Base-by-base conservation (phyloP, 352 stramenopile genomes). In the Phytopythium sindhum region DNA sequence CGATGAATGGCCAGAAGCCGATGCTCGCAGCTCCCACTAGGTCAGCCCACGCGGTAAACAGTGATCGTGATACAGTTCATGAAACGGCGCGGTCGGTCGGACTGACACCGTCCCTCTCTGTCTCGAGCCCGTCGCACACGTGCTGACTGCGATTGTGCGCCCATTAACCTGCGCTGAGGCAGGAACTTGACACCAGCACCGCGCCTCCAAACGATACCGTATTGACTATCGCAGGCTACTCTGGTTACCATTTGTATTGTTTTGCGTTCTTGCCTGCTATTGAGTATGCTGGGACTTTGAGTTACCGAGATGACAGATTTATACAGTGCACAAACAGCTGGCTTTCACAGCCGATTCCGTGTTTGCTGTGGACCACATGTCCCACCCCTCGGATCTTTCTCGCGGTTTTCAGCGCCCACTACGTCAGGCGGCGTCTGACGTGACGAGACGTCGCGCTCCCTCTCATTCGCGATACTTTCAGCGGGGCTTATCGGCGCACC, bases 141-240 rank as follows among this genome's bases (percentile, higher is more conserved):
- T 44, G 37, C 21, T 28, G n/a, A 26, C 44, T 26, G 44, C 21
- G 21, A n/a, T n/a, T n/a, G 21, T 5, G 48, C 48, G 7, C 29
- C 50, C 50, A 41, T 39, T 41, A 41, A 56, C 26, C 26, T 56
- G 50, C 50, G 50, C 50, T 56, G 50, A 56, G 50, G 50, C 50
- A 56, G 41, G 41, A 19, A 0, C 41, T 0, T 23, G 41, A 21
- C 41, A 21, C 41, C 41, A 21, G 41, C 19, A 47, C 41, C 39
- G 17, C 45, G 23, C 12, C 45, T 52, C 11, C 23, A 19, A 11
- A 21, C n/a, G 45, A 52, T 52, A 9, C 2, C 2, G 11, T 21
- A 52, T 28, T 41, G 15, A 15, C 24, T 56, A 26, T 26, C 11
- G 45, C 11, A 52, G 45, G 45, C 3, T 6, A 17, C 4, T 9